Conservation (phyloP, 2,329 filamentous ascomycete species). For the Tolypocladium paradoxum region DNA sequence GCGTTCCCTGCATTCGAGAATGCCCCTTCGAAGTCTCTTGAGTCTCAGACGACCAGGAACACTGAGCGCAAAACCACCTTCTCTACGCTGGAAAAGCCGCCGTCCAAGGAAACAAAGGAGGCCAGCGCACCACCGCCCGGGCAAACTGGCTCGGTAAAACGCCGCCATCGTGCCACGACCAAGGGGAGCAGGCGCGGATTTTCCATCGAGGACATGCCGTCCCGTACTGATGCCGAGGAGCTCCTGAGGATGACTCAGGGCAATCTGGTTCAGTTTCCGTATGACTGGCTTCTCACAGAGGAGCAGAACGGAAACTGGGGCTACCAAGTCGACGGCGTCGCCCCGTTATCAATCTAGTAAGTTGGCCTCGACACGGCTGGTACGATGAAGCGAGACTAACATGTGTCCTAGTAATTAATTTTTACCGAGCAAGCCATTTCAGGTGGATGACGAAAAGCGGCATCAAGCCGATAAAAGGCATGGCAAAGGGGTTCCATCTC, state of each 20-base stretch:
- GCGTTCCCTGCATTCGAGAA: constrained; percentile 38
- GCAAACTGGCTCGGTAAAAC: constrained; percentile 40
- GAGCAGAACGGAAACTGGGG: constrained; percentile 93
- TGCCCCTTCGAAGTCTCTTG: constrained; percentile 18
- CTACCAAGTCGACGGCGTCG: constrained; percentile 91
- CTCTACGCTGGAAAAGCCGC: constrained; percentile 39
- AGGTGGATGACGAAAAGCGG: not conserved
- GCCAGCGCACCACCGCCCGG: constrained; percentile 19
- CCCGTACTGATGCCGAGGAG: constrained; percentile 67
- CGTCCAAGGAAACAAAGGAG: constrained; percentile 23
- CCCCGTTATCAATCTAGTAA: constrained; percentile 95
- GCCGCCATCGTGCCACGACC: constrained; percentile 58
- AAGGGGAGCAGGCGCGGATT: constrained; percentile 56
- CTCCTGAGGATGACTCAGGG: constrained; percentile 76
- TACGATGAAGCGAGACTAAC: constrained; percentile 14
- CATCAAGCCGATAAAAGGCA: not conserved
- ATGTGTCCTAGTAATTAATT: constrained; percentile 19
- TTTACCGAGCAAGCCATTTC: not conserved
- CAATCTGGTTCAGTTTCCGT: constrained; percentile 82
- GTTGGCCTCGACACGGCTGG: constrained; percentile 20
- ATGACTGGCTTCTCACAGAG: constrained; percentile 89
- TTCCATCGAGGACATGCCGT: constrained; percentile 64
- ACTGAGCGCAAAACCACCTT: constrained; percentile 46
- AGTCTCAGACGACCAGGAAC: constrained; percentile 26
- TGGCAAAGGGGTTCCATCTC: not conserved